Percentiles rank a stretch among this genome's conserved stretches.
Evolutionary conservation across 2,329 filamentous ascomycete species (phyloP).

Genomic region (Apiospora saccharicola): DNA sequence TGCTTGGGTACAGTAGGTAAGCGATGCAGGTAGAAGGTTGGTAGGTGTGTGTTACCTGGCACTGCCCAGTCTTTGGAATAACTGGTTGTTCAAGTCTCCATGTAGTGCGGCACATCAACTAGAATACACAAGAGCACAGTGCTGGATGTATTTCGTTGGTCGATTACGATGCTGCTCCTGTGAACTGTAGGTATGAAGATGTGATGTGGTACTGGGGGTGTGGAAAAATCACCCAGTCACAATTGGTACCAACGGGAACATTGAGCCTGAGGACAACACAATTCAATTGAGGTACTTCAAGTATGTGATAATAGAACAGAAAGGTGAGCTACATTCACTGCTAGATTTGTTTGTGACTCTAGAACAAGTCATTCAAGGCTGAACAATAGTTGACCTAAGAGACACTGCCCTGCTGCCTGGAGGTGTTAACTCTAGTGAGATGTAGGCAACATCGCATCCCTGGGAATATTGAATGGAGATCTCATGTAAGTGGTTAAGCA

Average conservation of each 20-base stretch:
- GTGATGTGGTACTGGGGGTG: not conserved
- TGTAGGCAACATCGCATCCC: not conserved
- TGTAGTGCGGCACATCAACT: not conserved
- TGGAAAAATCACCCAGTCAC: not conserved
- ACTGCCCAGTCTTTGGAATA: not conserved
- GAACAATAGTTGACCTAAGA: not conserved
- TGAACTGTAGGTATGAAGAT: not conserved
- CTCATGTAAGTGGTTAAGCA: constrained; percentile 10
- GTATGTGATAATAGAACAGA: not conserved
- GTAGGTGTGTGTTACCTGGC: not conserved
- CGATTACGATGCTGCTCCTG: not conserved
- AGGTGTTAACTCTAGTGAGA: not conserved
- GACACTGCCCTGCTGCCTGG: not conserved
- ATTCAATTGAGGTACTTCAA: not conserved
- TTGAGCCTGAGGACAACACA: not conserved
- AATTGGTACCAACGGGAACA: not conserved
- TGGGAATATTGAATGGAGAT: not conserved
- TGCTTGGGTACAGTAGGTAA: not conserved
- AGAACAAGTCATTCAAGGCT: not conserved
- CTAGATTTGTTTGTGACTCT: no score
- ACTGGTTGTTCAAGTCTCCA: not conserved
- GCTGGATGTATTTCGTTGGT: not conserved
- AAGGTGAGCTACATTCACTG: not conserved
- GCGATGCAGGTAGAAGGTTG: no score
- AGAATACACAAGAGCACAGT: not conserved